Conservation (phyloP, 805 yeast species). For the Grigorovia humatica region DNA sequence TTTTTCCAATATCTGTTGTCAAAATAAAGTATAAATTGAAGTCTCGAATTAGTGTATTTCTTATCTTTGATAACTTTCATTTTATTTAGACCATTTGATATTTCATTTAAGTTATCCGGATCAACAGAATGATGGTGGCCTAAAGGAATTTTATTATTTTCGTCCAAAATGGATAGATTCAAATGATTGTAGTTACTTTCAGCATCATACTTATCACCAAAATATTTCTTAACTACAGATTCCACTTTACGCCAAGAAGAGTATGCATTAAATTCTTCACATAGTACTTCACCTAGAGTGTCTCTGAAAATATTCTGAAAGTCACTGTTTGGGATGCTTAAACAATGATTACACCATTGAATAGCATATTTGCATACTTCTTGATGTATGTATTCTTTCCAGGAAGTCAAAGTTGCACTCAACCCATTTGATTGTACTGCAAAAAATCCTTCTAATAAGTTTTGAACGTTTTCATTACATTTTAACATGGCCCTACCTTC, state of each 20-base stretch:
- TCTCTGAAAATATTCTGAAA: conserved; percentile 34
- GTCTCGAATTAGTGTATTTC: conserved; percentile 33
- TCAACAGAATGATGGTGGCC: conserved; percentile 25
- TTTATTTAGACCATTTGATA: conserved; percentile 24
- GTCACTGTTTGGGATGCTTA: conserved; percentile 28
- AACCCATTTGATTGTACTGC: conserved; percentile 40
- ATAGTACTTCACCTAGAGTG: conserved; percentile 37
- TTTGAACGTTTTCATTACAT: conserved; percentile 22
- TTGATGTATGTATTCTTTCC: conserved; percentile 42
- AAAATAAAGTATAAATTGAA: conserved; percentile 48
- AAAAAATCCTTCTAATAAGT: conserved; percentile 28
- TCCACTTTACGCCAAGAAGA: conserved; percentile 18
- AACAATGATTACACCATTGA: conserved; percentile 41
- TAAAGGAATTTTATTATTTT: conserved; percentile 26
- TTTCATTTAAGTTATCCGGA: conserved; percentile 12
- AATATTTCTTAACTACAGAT: conserved; percentile 15
- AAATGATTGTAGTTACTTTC: conserved; percentile 16
- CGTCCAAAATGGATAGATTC: conserved; percentile 28
- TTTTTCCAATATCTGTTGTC: conserved; percentile 50
- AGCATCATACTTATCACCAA: conserved; percentile 11
- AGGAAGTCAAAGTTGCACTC: conserved; percentile 44
- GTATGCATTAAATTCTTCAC: conserved; percentile 16
- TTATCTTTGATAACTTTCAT: conserved; percentile 7
- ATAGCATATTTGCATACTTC: conserved; percentile 36
- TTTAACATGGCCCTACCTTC: conserved; percentile 43